Percentiles rank a stretch among this genome's conserved stretches.
Conservation (phyloP, 2,329 filamentous ascomycete genomes). For the Trichoderma atrobrunneum region DNA sequence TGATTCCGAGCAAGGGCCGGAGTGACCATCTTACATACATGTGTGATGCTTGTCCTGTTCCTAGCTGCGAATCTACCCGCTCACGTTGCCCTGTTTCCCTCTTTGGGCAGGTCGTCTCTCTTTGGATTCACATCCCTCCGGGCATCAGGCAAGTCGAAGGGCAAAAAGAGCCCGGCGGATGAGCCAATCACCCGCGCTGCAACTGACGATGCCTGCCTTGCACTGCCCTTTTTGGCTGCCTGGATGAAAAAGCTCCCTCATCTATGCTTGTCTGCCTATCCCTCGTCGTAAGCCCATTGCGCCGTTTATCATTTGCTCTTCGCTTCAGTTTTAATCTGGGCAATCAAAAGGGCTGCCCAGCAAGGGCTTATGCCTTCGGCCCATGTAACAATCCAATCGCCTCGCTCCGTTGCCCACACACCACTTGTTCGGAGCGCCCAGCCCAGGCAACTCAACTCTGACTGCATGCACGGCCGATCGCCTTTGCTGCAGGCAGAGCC, state of each 20-base stretch:
- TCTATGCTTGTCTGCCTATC: not conserved
- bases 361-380: not conserved
- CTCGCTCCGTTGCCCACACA: not conserved
- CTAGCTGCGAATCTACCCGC: not conserved
- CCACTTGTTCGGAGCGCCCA: not conserved
- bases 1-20: slow-evolving; percentile 1
- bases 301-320: not conserved
- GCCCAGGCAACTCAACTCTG: not conserved
- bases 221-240: not conserved
- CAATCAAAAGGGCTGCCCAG: not conserved
- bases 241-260: not conserved
- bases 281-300: not conserved
- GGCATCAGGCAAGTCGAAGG: not conserved
- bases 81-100: not conserved
- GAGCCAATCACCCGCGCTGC: not conserved
- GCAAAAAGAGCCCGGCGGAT: not conserved
- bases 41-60: not conserved
- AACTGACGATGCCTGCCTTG: not conserved
- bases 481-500: not conserved
- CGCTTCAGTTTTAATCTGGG: not conserved
- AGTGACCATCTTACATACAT: not conserved
- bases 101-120: not conserved
- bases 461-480: slow-evolving; percentile 17
- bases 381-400: not conserved
- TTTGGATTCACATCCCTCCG: not conserved